phyloP scores from a whole-genome alignment of 441 rosid genomes.

The Euphorbia schlechtendalii region DNA sequence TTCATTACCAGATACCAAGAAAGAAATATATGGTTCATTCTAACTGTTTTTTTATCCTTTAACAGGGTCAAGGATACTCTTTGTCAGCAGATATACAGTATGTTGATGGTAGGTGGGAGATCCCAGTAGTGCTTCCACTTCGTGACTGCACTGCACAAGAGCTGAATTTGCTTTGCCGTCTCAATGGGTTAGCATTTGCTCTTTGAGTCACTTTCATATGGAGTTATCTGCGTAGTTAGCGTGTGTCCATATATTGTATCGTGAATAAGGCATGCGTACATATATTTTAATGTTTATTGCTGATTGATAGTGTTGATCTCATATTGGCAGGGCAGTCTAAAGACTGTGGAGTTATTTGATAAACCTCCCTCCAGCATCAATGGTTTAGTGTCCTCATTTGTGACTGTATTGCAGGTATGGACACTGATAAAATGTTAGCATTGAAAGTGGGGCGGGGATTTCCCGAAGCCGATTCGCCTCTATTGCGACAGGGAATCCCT shows the following conservation, averaged over 20 bases:
- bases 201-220: conserved; percentile 4
- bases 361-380: conserved; percentile 59
- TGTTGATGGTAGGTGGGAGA: conserved; percentile 80
- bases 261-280: no score
- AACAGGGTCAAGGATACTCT: conserved; percentile 92
- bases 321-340: conserved; percentile 80
- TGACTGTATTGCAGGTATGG: conserved; percentile 72
- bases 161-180: conserved; percentile 56
- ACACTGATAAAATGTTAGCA: background rate
- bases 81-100: conserved; percentile 89
- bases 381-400: conserved; percentile 78
- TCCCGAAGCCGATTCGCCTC: no score
- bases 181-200: conserved; percentile 57
- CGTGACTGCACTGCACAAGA: conserved; percentile 78
- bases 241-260: background rate
- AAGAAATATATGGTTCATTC: background rate
- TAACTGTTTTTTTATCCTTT: conserved; percentile 7
- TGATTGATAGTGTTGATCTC: conserved; percentile 32
- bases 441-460: no score
- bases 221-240: background rate
- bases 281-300: no score
- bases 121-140: conserved; percentile 88
- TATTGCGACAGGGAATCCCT: no score
- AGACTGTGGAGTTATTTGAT: conserved; percentile 40
- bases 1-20: background rate